Conservation (phyloP, 2,329 filamentous ascomycete species). For the Colletotrichum musae region DNA sequence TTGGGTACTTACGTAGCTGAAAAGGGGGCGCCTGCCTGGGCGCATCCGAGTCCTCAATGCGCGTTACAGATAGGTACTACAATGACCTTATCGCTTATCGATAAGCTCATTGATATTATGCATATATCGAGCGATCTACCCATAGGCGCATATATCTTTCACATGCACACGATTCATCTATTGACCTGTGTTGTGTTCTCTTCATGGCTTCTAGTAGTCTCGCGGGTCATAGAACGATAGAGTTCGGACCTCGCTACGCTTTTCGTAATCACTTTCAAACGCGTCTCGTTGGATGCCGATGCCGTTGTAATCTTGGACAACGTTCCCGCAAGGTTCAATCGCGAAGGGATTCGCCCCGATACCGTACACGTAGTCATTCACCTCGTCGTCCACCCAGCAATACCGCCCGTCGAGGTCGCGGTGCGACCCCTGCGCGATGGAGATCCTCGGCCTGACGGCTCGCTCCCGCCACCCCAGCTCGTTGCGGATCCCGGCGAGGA, state of each 20-base stretch:
- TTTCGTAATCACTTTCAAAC: too few species aligned
- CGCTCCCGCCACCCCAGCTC: slow-evolving; percentile 41
- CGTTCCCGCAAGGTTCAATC: too few species aligned
- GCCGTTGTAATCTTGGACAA: too few species aligned
- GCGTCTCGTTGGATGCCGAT: too few species aligned
- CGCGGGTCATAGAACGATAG: too few species aligned
- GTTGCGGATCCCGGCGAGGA: slow-evolving; percentile 44
- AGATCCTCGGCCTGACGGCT: slow-evolving; percentile 19
- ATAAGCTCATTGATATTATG: background rate
- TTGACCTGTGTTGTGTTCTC: too few species aligned
- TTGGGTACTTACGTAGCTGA: background rate
- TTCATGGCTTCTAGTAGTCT: too few species aligned
- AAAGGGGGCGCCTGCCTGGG: background rate
- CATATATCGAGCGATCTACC: background rate
- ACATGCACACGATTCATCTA: too few species aligned
- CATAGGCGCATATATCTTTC: too few species aligned
- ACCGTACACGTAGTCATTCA: slow-evolving; percentile 44
- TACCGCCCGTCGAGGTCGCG: background rate
- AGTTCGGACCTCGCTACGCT: too few species aligned
- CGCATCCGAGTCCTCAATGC: background rate
- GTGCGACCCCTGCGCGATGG: background rate
- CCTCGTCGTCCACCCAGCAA: slow-evolving; percentile 31
- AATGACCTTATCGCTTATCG: background rate
- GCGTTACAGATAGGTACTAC: background rate
- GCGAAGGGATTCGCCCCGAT: slow-evolving; percentile 44